Base-by-base conservation (phyloP, 306 rosid species). In the Prosopis cineraria region DNA sequence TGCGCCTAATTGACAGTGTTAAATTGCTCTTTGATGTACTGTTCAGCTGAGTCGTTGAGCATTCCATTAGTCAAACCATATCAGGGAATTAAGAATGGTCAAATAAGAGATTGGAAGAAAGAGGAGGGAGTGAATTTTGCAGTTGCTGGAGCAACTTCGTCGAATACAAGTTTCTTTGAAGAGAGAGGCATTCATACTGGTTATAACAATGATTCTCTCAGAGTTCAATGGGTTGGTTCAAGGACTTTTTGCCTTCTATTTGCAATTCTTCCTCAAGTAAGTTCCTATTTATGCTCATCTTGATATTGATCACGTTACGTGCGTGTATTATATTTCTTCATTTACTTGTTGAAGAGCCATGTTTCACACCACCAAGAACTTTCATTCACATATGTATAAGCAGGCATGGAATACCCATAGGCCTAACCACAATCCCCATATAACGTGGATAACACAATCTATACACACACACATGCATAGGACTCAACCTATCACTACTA, bases 131-230 rank as follows among this genome's bases (percentile, higher is more conserved):
- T 22, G 29, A 90, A 90, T 76, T 90, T 90, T 25, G 96, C 93
- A 0, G 88, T 90, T 3, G 17, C 20, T 3, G 95, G 92, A 82
- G 91, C 95, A 40, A 90, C 95, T 0, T 89, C 88, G 2, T 67
- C 86, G 30, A 84, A 87, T 0, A 20, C 2, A 0, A 56, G 36
- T 22, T 81, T 77, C 85, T 86, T 90, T 53, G 30, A 44, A 16
- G 74, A 8, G 73, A 79, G 11, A 81, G 85, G 83, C 25, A 31
- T 69, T 36, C 9, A 2, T 41, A 22, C 14, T 14, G 3, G 50
- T 47, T 0, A 2, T 0, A 81, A 80, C 14, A 86, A 86, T 56
- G 25, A 65, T 59, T 83, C 91, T 45, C 76, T 90, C 1, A 1
- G 47, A 0, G 77, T 76, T 80, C 93, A 90, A 36, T 0, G 73